A percentile compares a stretch with the other conserved stretches of the same genome.
Evolutionary conservation across 352 stramenopile genomes (phyloP).

Genomic region (Sclerospora graminicola): DNA sequence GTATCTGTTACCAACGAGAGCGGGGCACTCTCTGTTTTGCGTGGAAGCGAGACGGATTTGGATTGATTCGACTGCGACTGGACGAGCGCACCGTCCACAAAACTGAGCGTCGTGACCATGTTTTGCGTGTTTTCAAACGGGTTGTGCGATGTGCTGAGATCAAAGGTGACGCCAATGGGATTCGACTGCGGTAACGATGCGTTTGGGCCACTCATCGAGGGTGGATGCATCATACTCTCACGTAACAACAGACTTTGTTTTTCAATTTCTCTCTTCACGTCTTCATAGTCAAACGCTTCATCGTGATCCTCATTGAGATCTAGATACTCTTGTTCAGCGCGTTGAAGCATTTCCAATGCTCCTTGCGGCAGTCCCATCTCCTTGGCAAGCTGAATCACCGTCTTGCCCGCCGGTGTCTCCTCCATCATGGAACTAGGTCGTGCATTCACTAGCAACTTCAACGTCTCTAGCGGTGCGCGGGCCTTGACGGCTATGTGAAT

Average conservation of each 20-base stretch:
- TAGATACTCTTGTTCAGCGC: slow-evolving; percentile 60
- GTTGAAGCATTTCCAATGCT: slow-evolving; percentile 51
- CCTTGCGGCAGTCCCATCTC: slow-evolving; percentile 37
- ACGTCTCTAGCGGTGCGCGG: slow-evolving; percentile 31
- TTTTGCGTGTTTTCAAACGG: slow-evolving; percentile 25
- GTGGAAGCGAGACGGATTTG: slow-evolving; percentile 12
- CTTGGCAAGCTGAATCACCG: slow-evolving; percentile 46
- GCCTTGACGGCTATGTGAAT: slow-evolving; percentile 78
- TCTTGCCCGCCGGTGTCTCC: slow-evolving; percentile 64
- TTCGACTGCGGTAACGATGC: slow-evolving; percentile 19
- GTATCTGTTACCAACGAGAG: slow-evolving; percentile 17
- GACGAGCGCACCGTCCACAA: slow-evolving; percentile 26
- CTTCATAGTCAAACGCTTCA: slow-evolving; percentile 53
- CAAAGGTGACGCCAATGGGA: slow-evolving; percentile 21
- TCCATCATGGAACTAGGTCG: slow-evolving; percentile 58
- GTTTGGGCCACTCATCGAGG: slow-evolving; percentile 22
- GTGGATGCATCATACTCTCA: slow-evolving; percentile 56
- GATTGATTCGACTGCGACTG: slow-evolving; percentile 25
- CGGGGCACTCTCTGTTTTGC: slow-evolving; percentile 5
- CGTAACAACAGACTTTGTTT: slow-evolving; percentile 67
- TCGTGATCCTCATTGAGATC: slow-evolving; percentile 50
- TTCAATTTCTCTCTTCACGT: slow-evolving; percentile 65
- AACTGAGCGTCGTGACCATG: slow-evolving; percentile 36
- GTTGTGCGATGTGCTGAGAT: slow-evolving; percentile 18
- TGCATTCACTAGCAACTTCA: slow-evolving; percentile 51